Base-by-base conservation (phyloP, 805 yeast species). In the Hemisphaericaspora nanyangensis region DNA sequence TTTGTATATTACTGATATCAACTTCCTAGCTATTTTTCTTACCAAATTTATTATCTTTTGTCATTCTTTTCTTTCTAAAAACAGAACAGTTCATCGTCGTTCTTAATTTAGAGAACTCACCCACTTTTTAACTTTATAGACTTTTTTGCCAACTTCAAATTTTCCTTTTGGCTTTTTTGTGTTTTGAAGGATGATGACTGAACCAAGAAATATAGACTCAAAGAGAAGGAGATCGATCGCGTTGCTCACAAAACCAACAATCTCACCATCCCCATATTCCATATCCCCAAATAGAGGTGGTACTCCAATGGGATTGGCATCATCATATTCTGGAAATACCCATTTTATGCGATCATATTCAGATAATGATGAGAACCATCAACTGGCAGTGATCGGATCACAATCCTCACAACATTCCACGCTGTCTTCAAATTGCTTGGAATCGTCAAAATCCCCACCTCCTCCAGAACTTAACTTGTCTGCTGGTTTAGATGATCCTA, bases 401-500 rank as follows among this genome's bases (percentile, higher is more conserved):
- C 45, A 44, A 12, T 15, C 17, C 6, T 50, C 59, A 0, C 33
- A 44, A 5, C 20, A 27, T 13, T 35, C 40, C 6, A 35, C 48
- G 7, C 25, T 37, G 6, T 17, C 35, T 17, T 13, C 16, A 12
- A 18, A 31, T 6, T 35, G 20, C 7, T 30, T 31, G 8, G 43
- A 37, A n/a, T 28, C 43, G 12, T 16, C 26, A 12, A 31, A 37
- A 5, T 31, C 30, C 5, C 25, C 28, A 15, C 17, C 16, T 19
- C 37, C 20, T n/a, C 51, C 52, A 6, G 57, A 59, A 1, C 43
- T 42, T 11, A 54, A 51, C 25, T 40, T 15, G 17, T 32, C 43
- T n/a, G 22, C 34, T 2, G 54, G 61, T 4, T 43, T 55, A 2
- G 51, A 64, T 30, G 69, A 69, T 37, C 64, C 68, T 8, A 51